phyloP scores from a whole-genome alignment of 495 filamentous ascomycete genomes.

The Hypoxylon trugodes region DNA sequence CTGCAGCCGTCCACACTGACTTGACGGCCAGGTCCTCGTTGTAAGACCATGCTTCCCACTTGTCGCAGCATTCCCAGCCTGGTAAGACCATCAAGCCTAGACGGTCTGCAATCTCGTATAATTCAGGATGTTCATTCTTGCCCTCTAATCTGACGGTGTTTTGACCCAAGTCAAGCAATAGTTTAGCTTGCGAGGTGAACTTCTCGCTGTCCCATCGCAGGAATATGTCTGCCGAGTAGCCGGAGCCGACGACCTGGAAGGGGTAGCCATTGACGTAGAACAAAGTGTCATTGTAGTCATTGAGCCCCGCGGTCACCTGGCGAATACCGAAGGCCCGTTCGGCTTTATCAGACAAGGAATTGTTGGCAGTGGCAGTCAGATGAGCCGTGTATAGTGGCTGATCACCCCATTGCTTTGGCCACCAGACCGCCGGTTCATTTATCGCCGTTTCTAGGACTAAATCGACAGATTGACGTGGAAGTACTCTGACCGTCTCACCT shows the following conservation, averaged over 20 bases:
- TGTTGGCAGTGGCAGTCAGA: constrained; percentile 48
- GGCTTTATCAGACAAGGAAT: constrained; percentile 55
- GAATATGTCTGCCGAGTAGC: constrained; percentile 70
- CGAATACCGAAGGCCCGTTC: constrained; percentile 62
- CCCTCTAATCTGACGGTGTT: constrained; percentile 72
- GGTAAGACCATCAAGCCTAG: constrained; percentile 69
- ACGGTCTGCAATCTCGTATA: constrained; percentile 65
- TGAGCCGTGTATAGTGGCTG: constrained; percentile 54
- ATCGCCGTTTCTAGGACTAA: constrained; percentile 50
- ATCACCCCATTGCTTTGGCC: constrained; percentile 59
- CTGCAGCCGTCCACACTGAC: constrained; percentile 57
- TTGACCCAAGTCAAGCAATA: constrained; percentile 66
- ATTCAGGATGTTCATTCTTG: constrained; percentile 68
- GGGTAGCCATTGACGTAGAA: constrained; percentile 65
- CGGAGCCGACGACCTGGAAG: constrained; percentile 68
- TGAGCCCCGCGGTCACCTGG: constrained; percentile 60
- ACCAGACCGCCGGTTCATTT: constrained; percentile 55
- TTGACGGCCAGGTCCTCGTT: constrained; percentile 61
- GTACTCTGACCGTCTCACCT: constrained; percentile 48
- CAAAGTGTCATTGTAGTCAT: constrained; percentile 60
- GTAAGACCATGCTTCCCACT: constrained; percentile 73
- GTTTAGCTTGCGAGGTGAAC: constrained; percentile 55
- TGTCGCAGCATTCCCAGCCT: constrained; percentile 75
- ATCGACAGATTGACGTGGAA: constrained; percentile 46
- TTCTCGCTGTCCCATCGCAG: constrained; percentile 60